These are phyloP conservation scores for Cicer cuneatum DNA, from an alignment of 306 rosid species.

Conservation along the genomic window DNA sequence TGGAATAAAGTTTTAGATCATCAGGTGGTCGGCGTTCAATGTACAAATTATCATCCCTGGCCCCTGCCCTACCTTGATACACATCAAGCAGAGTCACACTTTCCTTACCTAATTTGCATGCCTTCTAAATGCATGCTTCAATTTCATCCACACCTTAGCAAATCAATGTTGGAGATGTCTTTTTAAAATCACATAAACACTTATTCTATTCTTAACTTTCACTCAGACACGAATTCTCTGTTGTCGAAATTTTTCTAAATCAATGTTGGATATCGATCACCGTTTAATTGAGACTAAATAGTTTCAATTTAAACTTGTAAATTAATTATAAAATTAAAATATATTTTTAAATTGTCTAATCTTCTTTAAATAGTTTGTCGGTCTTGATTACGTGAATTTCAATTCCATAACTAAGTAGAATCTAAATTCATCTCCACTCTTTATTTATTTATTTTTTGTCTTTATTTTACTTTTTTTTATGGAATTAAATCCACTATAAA, in stretches of 20 bases:
- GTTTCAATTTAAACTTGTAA: no score
- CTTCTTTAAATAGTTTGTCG: no score
- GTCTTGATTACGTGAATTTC: no score
- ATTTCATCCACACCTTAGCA: conserved; percentile 27
- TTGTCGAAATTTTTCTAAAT: no score
- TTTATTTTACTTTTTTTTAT: background rate
- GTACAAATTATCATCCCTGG: background rate
- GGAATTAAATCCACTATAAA: background rate
- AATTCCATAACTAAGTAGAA: no score
- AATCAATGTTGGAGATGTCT: conserved; percentile 20
- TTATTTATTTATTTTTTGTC: background rate
- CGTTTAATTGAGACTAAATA: no score
- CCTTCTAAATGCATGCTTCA: conserved; percentile 16
- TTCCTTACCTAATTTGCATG: conserved; percentile 36
- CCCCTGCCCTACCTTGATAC: background rate
- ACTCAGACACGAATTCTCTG: no score
- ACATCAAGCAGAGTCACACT: conserved; percentile 25
- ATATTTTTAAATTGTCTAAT: no score
- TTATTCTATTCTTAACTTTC: conserved; percentile 16
- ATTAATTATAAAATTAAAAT: no score
- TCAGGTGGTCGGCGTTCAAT: conserved; percentile 51
- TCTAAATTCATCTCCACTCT: background rate
- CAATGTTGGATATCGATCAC: no score
- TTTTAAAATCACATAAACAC: background rate
- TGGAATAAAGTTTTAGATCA: conserved; percentile 42